Conservation (phyloP, 257 asterid genomes). For the Nemophila menziesii region DNA sequence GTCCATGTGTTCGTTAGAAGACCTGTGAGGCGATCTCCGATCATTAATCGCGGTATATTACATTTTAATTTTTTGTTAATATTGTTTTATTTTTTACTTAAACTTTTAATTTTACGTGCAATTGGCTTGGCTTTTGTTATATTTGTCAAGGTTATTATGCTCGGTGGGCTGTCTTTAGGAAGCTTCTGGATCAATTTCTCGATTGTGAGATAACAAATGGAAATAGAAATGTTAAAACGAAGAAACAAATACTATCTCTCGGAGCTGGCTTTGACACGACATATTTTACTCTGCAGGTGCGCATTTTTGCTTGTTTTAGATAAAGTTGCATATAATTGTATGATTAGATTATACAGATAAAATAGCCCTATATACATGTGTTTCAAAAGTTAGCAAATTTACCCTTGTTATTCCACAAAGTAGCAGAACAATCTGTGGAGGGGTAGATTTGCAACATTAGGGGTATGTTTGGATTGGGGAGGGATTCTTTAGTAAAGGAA, state of each 20-base stretch:
- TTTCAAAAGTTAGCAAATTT: too few relatives aligned
- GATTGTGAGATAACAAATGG: slow-evolving; percentile 25
- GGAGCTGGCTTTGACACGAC: slow-evolving; percentile 98
- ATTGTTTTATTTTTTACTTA: not conserved
- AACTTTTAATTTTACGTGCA: slow-evolving; percentile 3
- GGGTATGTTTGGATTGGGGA: too few relatives aligned
- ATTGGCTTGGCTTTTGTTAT: not conserved
- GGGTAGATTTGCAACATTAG: too few relatives aligned
- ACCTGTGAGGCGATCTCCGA: slow-evolving; percentile 88
- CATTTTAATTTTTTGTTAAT: slow-evolving; percentile 2
- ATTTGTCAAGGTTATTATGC: slow-evolving; percentile 66
- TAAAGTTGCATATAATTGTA: not conserved
- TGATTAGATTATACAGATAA: too few relatives aligned
- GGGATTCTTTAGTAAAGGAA: too few relatives aligned
- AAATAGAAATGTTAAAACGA: slow-evolving; percentile 27
- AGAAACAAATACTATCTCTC: slow-evolving; percentile 81
- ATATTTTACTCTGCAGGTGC: slow-evolving; percentile 86
- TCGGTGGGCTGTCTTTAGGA: slow-evolving; percentile 77
- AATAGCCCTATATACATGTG: too few relatives aligned
- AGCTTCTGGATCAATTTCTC: slow-evolving; percentile 74
- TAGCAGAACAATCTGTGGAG: too few relatives aligned
- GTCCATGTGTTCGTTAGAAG: slow-evolving; percentile 66
- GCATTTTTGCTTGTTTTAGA: slow-evolving; percentile 19
- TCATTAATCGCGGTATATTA: slow-evolving; percentile 75
- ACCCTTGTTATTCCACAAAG: too few relatives aligned